Evolutionary conservation across 441 rosid genomes (phyloP).

Genomic region (Mallotus repandus): DNA sequence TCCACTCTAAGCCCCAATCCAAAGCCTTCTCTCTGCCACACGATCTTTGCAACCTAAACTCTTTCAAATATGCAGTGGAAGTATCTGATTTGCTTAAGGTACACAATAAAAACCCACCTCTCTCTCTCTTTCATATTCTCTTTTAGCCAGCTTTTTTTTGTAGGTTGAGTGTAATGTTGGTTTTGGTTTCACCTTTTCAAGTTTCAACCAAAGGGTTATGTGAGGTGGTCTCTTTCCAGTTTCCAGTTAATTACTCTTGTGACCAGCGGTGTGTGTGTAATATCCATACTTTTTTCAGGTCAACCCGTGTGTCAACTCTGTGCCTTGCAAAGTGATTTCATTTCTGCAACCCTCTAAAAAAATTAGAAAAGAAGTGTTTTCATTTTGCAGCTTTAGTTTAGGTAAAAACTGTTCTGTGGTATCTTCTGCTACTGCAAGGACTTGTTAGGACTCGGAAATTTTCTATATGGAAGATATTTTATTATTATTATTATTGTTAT

Average conservation of each 20-base stretch:
- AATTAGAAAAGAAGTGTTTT: not conserved
- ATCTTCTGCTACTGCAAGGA: constrained; percentile 4
- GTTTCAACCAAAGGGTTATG: not conserved
- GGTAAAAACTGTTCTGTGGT: constrained; percentile 1
- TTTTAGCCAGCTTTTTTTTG: constrained; percentile 25
- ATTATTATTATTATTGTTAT: too few species aligned
- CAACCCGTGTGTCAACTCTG: constrained; percentile 23
- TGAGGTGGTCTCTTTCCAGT: constrained; percentile 3
- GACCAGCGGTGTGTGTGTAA: constrained; percentile 27
- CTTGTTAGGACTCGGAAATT: not conserved
- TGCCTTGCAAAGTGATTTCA: constrained; percentile 16
- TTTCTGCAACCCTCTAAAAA: too few species aligned
- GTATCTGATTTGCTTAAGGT: constrained; percentile 51
- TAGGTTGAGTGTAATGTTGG: constrained; percentile 39
- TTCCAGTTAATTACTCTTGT: constrained; percentile 14
- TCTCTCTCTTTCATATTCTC: not conserved
- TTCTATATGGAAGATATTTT: not conserved
- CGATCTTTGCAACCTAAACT: constrained; percentile 24
- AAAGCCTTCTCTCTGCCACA: constrained; percentile 26
- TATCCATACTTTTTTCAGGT: constrained; percentile 28
- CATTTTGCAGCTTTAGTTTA: constrained; percentile 26
- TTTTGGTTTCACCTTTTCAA: constrained; percentile 4
- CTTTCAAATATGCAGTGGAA: constrained; percentile 30
- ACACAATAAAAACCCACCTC: not conserved
- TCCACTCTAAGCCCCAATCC: constrained; percentile 23